Base-by-base conservation (phyloP, 1,284 basidiomycete genomes). In the Violaceomyces palustris region DNA sequence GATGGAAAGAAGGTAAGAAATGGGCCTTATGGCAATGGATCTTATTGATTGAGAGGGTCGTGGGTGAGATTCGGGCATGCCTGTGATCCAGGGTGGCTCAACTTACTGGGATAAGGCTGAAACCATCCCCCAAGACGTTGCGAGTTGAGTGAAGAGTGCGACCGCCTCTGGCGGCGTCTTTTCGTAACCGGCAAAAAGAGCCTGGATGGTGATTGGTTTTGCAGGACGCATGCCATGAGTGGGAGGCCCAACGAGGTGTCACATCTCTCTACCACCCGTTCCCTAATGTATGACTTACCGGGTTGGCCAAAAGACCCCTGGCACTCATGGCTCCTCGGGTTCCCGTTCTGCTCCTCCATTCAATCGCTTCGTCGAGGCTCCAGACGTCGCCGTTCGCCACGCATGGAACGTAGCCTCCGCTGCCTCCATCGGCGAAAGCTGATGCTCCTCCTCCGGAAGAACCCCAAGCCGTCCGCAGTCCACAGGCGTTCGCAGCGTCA, bases 341-440 rank as follows among this genome's bases (percentile, higher is more conserved):
- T 0, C 78, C 77, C 0, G 78, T 79, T 37, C 68, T 64, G 5
- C 65, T 50, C n/a, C 80, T 58, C 63, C 78, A 79, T 26, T 50
- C 60, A 6, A 67, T 50, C 4, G 76, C 79, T 42, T 81, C 80
- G 14, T 67, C 62, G 10, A 75, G 56, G 8, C 73, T 75, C 77
- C 80, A 83, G 3, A 80, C 73, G 58, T 82, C 80, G 0, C 81
- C 81, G 51, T 82, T 82, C 0, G 78, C 81, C 0, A 81, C 77
- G 22, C 77, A 74, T 0, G 81, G 81, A 1, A 82, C 77, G 29
- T 74, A 56, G 0, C 79, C 78, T 21, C 75, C 75, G 17, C 59
- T 55, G 3, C 69, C 62, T 1, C 66, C 66, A 31, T 65, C 63
- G 0, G 46, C 64, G 10, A 42, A 52, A 8, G 32, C 23, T 11